These are phyloP conservation scores for Cryptomeria japonica DNA, from an alignment of 75 land plant species.

Conservation along the genomic window DNA sequence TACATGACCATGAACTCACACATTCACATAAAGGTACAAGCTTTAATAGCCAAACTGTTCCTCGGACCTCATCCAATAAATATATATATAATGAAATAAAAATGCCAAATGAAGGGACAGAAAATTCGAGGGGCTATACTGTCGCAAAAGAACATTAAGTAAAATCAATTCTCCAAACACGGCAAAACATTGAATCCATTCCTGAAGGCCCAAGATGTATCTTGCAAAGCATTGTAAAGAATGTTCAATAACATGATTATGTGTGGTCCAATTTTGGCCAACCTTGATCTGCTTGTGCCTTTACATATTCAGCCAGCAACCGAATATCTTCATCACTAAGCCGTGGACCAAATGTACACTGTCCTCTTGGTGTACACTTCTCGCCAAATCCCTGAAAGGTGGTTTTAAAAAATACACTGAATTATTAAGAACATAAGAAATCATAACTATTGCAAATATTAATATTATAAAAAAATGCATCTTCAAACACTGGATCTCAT, in stretches of 20 bases:
- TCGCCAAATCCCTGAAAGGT: constrained; percentile 84
- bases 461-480: background rate
- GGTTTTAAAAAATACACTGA: background rate
- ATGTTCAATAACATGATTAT: background rate
- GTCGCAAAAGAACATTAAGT: background rate
- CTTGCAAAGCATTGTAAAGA: background rate
- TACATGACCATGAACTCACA: background rate
- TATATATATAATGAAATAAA: background rate
- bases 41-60: background rate
- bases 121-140: background rate
- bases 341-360: constrained; percentile 88
- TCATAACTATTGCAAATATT: background rate
- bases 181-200: background rate
- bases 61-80: background rate
- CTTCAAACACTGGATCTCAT: background rate
- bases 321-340: constrained; percentile 78
- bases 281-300: constrained; percentile 68
- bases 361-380: constrained; percentile 80
- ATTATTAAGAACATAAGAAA: constrained; percentile 1
- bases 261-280: constrained; percentile 47
- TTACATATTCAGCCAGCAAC: constrained; percentile 75
- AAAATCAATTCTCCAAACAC: background rate
- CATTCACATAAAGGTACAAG: background rate
- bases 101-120: background rate
- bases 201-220: background rate